A percentile compares a stretch with the other conserved stretches of the same genome.
These are phyloP conservation scores for Oemleria cerasiformis DNA, from an alignment of 306 rosid species.

Conservation along the genomic window DNA sequence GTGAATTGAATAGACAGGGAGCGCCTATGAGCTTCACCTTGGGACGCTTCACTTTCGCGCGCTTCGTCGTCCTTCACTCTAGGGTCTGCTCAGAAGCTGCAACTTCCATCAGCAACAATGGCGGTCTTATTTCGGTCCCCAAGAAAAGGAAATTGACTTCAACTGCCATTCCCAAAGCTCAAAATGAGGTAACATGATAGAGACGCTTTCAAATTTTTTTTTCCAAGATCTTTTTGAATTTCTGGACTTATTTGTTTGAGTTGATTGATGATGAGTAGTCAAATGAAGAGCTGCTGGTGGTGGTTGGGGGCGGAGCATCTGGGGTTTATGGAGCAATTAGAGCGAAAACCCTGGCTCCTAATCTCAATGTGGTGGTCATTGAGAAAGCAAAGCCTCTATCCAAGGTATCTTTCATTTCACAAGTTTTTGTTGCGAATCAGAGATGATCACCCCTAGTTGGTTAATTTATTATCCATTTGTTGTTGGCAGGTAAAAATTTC, in stretches of 20 bases:
- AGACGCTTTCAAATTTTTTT: neutral
- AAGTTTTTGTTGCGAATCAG: neutral
- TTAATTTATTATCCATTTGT: constrained; percentile 14
- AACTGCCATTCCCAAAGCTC: constrained; percentile 33
- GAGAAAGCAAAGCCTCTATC: constrained; percentile 80
- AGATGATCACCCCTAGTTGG: constrained; percentile 8
- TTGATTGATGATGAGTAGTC: constrained; percentile 33
- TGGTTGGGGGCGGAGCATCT: constrained; percentile 94
- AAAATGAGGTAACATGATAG: constrained; percentile 30
- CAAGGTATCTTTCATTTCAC: constrained; percentile 49
- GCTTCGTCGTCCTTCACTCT: constrained; percentile 23
- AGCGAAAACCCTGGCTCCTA: constrained; percentile 77
- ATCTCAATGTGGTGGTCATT: constrained; percentile 60
- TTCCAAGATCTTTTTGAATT: neutral
- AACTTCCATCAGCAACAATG: neutral
- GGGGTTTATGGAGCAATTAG: constrained; percentile 91
- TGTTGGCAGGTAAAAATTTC: constrained; percentile 74
- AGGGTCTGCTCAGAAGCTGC: constrained; percentile 28
- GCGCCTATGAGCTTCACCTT: constrained; percentile 32
- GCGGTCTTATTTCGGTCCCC: constrained; percentile 17
- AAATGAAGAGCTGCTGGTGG: constrained; percentile 63
- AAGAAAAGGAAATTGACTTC: constrained; percentile 25
- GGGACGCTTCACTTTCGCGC: constrained; percentile 34
- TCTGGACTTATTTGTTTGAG: neutral
- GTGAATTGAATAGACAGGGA: neutral